These are phyloP conservation scores for Malus fusca DNA, from an alignment of 306 rosid genomes.

Conservation along the genomic window DNA sequence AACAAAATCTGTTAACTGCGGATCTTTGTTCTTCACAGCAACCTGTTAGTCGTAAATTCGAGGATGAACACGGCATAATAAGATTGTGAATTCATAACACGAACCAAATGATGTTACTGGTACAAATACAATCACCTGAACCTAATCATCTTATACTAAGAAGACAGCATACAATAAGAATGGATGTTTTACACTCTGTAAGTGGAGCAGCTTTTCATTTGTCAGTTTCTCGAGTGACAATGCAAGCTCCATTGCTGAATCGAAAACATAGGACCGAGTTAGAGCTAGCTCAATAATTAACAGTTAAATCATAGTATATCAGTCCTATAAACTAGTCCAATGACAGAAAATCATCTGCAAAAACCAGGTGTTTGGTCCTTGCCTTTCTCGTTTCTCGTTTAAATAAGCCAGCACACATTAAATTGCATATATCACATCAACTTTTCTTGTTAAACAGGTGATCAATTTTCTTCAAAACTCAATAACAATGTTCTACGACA, in stretches of 20 bases:
- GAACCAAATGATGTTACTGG: neutral
- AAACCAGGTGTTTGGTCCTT: neutral
- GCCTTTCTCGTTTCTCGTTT: too few species aligned
- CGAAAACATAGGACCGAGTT: neutral
- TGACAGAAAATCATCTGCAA: neutral
- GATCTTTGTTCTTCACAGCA: slow-evolving; percentile 57
- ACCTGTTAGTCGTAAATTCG: slow-evolving; percentile 33
- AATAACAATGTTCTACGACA: neutral
- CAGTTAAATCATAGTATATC: neutral
- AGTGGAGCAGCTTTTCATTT: slow-evolving; percentile 70
- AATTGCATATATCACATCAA: neutral
- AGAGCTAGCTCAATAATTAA: neutral
- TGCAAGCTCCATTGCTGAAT: slow-evolving; percentile 90
- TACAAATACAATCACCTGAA: slow-evolving; percentile 26
- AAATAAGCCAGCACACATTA: neutral
- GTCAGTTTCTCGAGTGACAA: slow-evolving; percentile 84
- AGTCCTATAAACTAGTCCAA: neutral
- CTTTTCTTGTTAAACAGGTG: neutral
- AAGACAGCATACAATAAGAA: slow-evolving; percentile 9
- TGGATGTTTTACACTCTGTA: slow-evolving; percentile 48
- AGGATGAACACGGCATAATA: neutral
- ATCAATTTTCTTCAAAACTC: neutral
- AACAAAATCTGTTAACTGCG: slow-evolving; percentile 65
- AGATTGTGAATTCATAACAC: neutral
- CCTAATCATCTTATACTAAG: slow-evolving; percentile 19